phyloP scores from a whole-genome alignment of 108 stramenopile genomes.

The Cyclostephanos tholiformis region DNA sequence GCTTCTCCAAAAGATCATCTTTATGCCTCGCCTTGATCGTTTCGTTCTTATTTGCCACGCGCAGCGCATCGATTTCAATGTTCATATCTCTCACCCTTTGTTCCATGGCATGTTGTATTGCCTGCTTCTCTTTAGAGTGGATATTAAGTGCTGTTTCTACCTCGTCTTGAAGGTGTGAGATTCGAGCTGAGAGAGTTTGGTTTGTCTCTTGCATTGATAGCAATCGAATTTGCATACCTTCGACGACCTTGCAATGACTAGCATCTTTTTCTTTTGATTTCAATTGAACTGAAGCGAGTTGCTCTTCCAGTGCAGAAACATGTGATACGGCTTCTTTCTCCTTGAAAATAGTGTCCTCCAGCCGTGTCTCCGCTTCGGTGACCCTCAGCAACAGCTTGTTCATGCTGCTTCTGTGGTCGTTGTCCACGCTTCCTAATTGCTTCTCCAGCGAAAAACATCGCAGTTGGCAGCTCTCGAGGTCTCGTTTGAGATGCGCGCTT shows the following conservation, averaged over 20 bases:
- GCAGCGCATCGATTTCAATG: constrained; percentile 26
- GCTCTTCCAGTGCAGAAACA: constrained; percentile 2
- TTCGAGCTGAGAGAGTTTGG: constrained; percentile 12
- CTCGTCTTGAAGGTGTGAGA: constrained; percentile 17
- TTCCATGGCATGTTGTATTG: constrained; percentile 23
- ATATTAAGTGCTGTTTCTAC: not conserved
- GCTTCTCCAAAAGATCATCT: constrained; percentile 12
- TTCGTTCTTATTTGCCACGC: constrained; percentile 9
- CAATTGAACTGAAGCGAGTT: constrained; percentile 14
- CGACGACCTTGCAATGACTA: constrained; percentile 8
- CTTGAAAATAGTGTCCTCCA: constrained; percentile 17
- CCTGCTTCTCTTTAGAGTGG: constrained; percentile 17
- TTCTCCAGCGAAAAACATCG: constrained; percentile 29
- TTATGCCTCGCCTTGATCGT: constrained; percentile 14
- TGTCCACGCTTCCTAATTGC: constrained; percentile 2
- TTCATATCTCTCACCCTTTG: constrained; percentile 10
- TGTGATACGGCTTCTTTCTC: constrained; percentile 21
- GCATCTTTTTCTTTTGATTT: constrained; percentile 20
- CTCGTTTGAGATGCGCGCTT: constrained; percentile 24
- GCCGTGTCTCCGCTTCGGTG: constrained; percentile 12
- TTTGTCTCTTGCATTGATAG: constrained; percentile 9
- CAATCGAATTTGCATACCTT: constrained; percentile 21
- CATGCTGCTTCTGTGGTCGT: constrained; percentile 8
- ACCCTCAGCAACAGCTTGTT: constrained; percentile 22
- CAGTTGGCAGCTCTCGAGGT: constrained; percentile 27